Base-by-base conservation (phyloP, 495 filamentous ascomycete genomes). In the Penicillium roqueforti region DNA sequence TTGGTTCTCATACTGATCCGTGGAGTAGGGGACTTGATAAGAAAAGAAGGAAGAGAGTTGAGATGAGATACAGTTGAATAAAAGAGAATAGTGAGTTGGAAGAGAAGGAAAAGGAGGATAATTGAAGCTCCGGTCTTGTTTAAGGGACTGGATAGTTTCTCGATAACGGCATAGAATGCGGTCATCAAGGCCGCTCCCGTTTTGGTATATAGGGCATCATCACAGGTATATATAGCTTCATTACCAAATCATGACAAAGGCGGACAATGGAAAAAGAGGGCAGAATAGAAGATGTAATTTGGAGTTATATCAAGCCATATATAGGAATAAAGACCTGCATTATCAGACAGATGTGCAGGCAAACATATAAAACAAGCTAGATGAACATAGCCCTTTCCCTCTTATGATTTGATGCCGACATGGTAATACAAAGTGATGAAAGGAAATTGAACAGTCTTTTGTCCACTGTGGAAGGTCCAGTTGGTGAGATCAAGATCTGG, bases 391-490 rank as follows among this genome's bases (percentile, higher is more conserved):
- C 14, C 14, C 9, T 37, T 37, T 37, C 7, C 18, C 18, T 26
- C 3, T 44, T 25, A 44, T 44, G 44, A 47, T 20, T 47, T 47
- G 18, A 47, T 22, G 11, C 44, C 44, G 4, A 47, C 4, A 32
- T 47, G 28, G 3, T 59, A 63, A 43, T 68, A 62, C 22, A 68
- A 34, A 14, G 52, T 61, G 9, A 62, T 59, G 52, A 66, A 66
- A 23, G 65, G 65, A 36, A 57, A 59, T 7, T 63, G 50, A 16
- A 68, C 63, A 19, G 56, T 60, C 51, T 76, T 71, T 1, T 65
- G 59, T 2, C 84, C 84, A 58, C 76, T 81, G 45, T 61, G 67
- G 22, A 86, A 63, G 49, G 74, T 76, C 84, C 83, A 86, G 23
- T 68, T 73, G 1, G 65, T 69, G 39, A 68, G 56, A 23, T 66